A percentile compares a stretch with the other conserved stretches of the same genome.
Conservation (phyloP, 495 filamentous ascomycete species). For the Trypethelium eluteriae region DNA sequence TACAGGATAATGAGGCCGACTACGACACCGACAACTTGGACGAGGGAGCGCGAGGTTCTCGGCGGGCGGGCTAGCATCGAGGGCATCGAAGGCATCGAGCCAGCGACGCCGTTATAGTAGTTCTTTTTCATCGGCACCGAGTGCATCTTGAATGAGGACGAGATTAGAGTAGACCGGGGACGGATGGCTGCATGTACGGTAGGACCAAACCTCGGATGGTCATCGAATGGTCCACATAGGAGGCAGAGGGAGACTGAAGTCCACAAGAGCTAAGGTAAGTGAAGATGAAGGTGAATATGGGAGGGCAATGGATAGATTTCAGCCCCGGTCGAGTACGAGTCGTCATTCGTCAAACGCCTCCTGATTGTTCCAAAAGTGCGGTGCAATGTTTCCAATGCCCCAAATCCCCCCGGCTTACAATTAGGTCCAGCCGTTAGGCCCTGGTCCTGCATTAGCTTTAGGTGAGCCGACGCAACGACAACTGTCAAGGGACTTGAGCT, state of each 20-base stretch:
- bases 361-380: constrained; percentile 3
- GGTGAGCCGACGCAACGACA: too few species aligned
- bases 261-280: not conserved
- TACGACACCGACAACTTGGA: not conserved
- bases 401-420: too few species aligned
- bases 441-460: not conserved
- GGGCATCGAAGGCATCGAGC: constrained; percentile 3
- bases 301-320: not conserved
- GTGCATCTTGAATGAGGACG: not conserved
- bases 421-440: not conserved
- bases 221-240: too few species aligned
- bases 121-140: constrained; percentile 10
- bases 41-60: not conserved
- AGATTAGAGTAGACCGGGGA: too few species aligned
- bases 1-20: not conserved
- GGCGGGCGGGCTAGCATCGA: not conserved
- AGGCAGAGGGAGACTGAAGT: not conserved
- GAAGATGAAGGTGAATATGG: not conserved
- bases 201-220: too few species aligned
- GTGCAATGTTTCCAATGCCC: not conserved
- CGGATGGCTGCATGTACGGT: too few species aligned
- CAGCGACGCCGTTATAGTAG: not conserved
- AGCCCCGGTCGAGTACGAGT: too few species aligned
- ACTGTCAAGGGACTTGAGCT: not conserved
- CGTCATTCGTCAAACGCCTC: not conserved